phyloP scores from a whole-genome alignment of 176 grass and related monocot species.

The Oropetium thomaeum region DNA sequence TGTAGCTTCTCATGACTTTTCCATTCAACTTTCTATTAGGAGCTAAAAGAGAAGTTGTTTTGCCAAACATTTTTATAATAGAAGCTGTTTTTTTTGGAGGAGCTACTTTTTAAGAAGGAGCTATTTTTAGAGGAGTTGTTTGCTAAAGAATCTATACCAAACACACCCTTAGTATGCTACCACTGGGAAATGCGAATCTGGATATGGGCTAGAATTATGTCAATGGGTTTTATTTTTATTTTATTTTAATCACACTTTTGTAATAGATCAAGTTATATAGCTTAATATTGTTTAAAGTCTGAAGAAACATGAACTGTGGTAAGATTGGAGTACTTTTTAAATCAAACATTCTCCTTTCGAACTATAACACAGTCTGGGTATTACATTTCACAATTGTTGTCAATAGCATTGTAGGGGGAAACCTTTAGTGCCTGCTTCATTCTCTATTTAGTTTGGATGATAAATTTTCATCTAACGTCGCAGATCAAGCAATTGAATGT shows the following conservation, averaged over 20 bases:
- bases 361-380: background rate
- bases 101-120: no score
- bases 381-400: background rate
- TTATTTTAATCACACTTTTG: background rate
- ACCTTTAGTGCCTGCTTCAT: background rate
- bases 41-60: no score
- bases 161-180: no score
- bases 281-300: background rate
- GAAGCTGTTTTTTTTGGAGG: no score
- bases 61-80: no score
- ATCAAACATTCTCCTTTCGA: background rate
- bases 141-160: no score
- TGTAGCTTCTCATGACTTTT: no score
- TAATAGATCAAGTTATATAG: background rate
- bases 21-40: no score
- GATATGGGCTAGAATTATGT: background rate
- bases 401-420: background rate
- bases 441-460: background rate
- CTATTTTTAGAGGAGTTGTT: no score
- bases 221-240: background rate
- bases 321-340: background rate
- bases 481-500: background rate
- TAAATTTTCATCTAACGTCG: slow-evolving; percentile 7
- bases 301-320: background rate
- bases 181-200: background rate